Evolutionary conservation across 2,329 filamentous ascomycete species (phyloP), one percentile per base, ranked within the genome.

Genomic region (Rhexocercosporidium sp.): DNA sequence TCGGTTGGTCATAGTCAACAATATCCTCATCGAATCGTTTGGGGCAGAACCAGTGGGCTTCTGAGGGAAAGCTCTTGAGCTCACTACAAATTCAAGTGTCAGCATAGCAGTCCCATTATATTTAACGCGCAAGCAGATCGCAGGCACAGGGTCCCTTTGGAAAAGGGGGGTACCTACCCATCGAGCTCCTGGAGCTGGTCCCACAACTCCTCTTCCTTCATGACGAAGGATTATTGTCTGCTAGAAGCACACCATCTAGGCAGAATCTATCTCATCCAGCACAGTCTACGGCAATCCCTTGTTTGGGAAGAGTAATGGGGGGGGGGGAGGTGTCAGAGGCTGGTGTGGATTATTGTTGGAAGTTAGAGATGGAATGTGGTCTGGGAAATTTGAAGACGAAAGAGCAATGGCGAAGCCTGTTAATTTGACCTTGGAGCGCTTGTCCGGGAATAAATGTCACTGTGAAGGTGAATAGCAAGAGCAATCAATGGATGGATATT

Each of bases 41-140:
- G 1, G 91, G 90, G 69, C 91, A 94, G 67, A 93, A 86, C 62
- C 92, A 82, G 74, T 94, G 91, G 27, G 82, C 79, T 16, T 85
- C 77, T 9, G 67, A 22, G 31, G 76, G 75, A 61, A 78, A 76
- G 29, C 66, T 71, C 63, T 75, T 75, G 18, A 78, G 68, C 46
- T 75, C 71, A 29, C 77, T 78, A 53, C 20, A 29, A 27, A 56
- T 74, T 31, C 70, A 62, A 63, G 20, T 20, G 29, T 66, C 29
- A 66, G 64, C 27, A 61, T 31, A 14, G 18, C 7, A 25, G 11
- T 2, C 7, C 20, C 22, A 37, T 34, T 12, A 25, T 27, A 18
- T 3, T 59, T 16, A 16, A 9, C 20, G 8, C n/a, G 25, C 22
- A 22, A 29, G 47, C 34, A 46, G 25, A 65, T n/a, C 12, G 5